These are phyloP conservation scores for Azolla pinnata DNA, from an alignment of 75 land plant species.

Conservation along the genomic window DNA sequence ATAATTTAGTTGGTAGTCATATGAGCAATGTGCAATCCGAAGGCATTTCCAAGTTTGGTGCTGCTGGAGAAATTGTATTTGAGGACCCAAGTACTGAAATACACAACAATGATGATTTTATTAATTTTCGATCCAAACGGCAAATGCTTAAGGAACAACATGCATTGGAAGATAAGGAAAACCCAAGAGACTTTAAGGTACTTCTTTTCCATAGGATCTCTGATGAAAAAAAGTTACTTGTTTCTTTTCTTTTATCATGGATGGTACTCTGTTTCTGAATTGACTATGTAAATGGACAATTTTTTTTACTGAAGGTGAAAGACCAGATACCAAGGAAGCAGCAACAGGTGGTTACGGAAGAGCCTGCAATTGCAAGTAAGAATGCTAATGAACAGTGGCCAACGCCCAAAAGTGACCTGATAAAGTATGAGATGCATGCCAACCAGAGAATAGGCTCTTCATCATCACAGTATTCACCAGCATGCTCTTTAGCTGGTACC, in stretches of 20 bases:
- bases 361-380: not conserved
- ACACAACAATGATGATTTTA: conserved; percentile 88
- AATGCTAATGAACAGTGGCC: not conserved
- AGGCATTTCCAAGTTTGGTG: conserved; percentile 25
- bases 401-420: too few species aligned
- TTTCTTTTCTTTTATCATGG: too few species aligned
- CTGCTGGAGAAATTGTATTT: too few species aligned
- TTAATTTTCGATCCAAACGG: conserved; percentile 80
- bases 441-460: too few species aligned
- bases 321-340: conserved; percentile 45
- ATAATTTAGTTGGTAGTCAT: too few species aligned
- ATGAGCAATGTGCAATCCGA: conserved; percentile 7
- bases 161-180: conserved; percentile 69
- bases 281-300: conserved; percentile 3
- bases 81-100: conserved; percentile 72
- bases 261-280: too few species aligned
- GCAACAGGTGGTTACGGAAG: conserved; percentile 12
- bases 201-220: not conserved
- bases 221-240: too few species aligned
- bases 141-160: conserved; percentile 82
- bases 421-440: too few species aligned
- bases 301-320: conserved; percentile 18
- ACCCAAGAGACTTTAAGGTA: conserved; percentile 60
- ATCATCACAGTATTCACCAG: too few species aligned
- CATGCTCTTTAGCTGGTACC: too few species aligned